phyloP scores from a whole-genome alignment of 345 rosid genomes.

The Corchorus olitorius region DNA sequence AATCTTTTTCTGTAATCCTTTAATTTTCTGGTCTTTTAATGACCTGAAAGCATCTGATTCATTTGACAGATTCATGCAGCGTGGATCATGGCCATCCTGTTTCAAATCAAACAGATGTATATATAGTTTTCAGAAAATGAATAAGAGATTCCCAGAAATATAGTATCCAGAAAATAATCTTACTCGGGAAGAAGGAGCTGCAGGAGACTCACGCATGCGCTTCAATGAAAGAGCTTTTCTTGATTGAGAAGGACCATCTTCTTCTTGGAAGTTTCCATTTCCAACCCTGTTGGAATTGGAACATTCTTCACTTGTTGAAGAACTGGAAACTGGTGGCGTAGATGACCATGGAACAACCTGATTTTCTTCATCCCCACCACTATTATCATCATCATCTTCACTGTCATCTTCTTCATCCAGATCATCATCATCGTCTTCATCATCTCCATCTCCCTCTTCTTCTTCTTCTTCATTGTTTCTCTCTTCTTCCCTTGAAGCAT shows the following conservation, averaged over 20 bases:
- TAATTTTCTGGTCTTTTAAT: constrained; percentile 9
- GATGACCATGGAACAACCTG: constrained; percentile 53
- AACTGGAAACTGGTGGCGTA: constrained; percentile 23
- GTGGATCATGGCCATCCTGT: constrained; percentile 12
- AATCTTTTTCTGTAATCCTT: neutral
- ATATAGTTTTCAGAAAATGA: no score
- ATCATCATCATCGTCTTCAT: constrained; percentile 20
- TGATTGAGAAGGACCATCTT: constrained; percentile 21
- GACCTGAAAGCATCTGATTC: constrained; percentile 16
- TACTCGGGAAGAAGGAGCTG: constrained; percentile 13
- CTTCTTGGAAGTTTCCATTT: constrained; percentile 10
- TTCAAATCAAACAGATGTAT: neutral
- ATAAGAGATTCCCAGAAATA: neutral
- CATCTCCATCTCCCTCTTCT: neutral
- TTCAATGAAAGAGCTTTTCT: constrained; percentile 16
- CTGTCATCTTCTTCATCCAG: constrained; percentile 14
- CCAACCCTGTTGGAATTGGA: neutral
- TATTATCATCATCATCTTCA: neutral
- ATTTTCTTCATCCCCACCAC: constrained; percentile 39
- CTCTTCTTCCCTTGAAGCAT: constrained; percentile 4
- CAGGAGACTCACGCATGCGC: neutral
- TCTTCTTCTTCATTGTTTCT: constrained; percentile 12
- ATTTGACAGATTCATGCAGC: constrained; percentile 10
- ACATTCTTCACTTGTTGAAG: constrained; percentile 36
- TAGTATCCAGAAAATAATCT: neutral